Conservation (phyloP, 441 rosid species). For the Pelargonium fulgidum region DNA sequence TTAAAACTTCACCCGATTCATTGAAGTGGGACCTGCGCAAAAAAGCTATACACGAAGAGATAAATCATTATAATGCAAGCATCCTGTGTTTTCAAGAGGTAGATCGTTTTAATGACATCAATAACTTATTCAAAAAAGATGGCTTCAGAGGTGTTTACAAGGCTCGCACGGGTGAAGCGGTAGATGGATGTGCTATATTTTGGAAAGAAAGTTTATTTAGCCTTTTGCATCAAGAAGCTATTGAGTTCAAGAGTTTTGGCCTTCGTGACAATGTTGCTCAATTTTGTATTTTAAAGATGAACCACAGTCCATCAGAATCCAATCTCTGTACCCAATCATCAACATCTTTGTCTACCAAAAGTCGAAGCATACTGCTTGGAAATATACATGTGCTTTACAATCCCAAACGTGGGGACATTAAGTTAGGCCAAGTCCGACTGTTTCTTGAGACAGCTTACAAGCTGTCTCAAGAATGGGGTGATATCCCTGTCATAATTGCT, state of each 20-base stretch:
- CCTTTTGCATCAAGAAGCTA: slow-evolving; percentile 66
- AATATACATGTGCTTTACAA: slow-evolving; percentile 85
- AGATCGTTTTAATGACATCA: slow-evolving; percentile 69
- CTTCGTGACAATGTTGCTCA: slow-evolving; percentile 91
- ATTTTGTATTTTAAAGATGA: slow-evolving; percentile 80
- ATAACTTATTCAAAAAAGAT: slow-evolving; percentile 41
- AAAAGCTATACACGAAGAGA: slow-evolving; percentile 58
- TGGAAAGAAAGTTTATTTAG: slow-evolving; percentile 63
- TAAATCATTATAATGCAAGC: slow-evolving; percentile 57
- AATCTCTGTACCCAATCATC: slow-evolving; percentile 26
- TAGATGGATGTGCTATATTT: slow-evolving; percentile 87
- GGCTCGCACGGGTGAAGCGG: slow-evolving; percentile 87
- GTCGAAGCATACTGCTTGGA: slow-evolving; percentile 60
- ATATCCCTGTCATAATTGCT: slow-evolving; percentile 70
- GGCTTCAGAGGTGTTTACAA: slow-evolving; percentile 77
- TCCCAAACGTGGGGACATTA: slow-evolving; percentile 87
- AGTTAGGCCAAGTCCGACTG: slow-evolving; percentile 83
- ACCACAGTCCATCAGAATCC: slow-evolving; percentile 29
- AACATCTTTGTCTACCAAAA: slow-evolving; percentile 31
- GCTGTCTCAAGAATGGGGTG: slow-evolving; percentile 75
- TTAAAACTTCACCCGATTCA: slow-evolving; percentile 36
- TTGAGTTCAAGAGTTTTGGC: slow-evolving; percentile 78
- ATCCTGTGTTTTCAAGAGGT: slow-evolving; percentile 93
- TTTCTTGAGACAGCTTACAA: slow-evolving; percentile 71
- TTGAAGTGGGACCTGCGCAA: slow-evolving; percentile 73